Conservation (phyloP, 495 filamentous ascomycete species). For the Aspergillus hancockii region DNA sequence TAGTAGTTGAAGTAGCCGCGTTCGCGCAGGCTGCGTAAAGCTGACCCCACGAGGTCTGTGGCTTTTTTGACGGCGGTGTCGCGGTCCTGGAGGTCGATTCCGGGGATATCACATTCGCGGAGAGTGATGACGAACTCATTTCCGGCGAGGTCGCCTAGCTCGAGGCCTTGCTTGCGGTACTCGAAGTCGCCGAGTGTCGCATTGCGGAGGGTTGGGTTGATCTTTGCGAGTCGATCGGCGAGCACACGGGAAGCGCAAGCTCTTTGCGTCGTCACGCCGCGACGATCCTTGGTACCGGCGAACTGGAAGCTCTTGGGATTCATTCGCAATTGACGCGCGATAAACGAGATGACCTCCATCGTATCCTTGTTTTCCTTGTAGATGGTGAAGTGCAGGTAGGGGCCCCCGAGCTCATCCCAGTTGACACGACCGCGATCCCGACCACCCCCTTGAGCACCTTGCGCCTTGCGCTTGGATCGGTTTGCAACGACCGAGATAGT, state of each 20-base stretch:
- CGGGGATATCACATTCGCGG: slow-evolving; percentile 71
- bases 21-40: slow-evolving; percentile 54
- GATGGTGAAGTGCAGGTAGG: slow-evolving; percentile 87
- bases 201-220: slow-evolving; percentile 63
- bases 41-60: slow-evolving; percentile 55
- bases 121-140: slow-evolving; percentile 93
- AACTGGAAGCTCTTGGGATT: slow-evolving; percentile 73
- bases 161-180: slow-evolving; percentile 66
- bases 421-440: slow-evolving; percentile 36
- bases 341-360: slow-evolving; percentile 80
- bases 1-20: slow-evolving; percentile 95
- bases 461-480: slow-evolving; percentile 37
- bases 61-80: slow-evolving; percentile 41
- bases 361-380: slow-evolving; percentile 99
- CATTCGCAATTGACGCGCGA: slow-evolving; percentile 68
- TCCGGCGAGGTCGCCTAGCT: slow-evolving; percentile 79
- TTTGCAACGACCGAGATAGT: slow-evolving; percentile 52
- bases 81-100: slow-evolving; percentile 40
- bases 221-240: slow-evolving; percentile 57
- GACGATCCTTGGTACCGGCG: slow-evolving; percentile 91
- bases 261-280: slow-evolving; percentile 84
- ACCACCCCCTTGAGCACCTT: slow-evolving; percentile 28
- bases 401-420: slow-evolving; percentile 68
- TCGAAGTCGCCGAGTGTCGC: slow-evolving; percentile 75
- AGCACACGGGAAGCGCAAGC: slow-evolving; percentile 70